Evolutionary conservation across 805 yeast genomes (phyloP).

Genomic region (Suhomyces prunicola): DNA sequence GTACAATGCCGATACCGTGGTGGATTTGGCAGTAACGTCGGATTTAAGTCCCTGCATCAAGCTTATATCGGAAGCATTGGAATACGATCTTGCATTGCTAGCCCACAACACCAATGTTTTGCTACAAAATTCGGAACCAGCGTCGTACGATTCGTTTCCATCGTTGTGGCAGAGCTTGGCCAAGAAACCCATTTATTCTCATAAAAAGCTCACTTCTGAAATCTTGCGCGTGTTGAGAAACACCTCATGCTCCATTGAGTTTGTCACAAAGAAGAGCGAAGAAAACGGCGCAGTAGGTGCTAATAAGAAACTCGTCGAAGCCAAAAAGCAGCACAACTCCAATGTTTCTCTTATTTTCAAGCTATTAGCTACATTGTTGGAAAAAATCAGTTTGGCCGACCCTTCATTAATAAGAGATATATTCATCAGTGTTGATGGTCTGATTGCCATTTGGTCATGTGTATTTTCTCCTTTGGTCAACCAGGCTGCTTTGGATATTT

Average conservation of each 20-base stretch:
- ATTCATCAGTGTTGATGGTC: conserved; percentile 30
- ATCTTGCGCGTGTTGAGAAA: conserved; percentile 14
- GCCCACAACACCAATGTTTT: conserved; percentile 25
- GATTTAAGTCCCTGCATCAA: conserved; percentile 6
- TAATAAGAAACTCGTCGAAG: conserved; percentile 19
- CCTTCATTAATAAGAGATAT: conserved; percentile 21
- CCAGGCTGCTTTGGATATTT: conserved; percentile 66
- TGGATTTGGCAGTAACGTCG: conserved; percentile 16
- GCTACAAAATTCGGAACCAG: conserved; percentile 18
- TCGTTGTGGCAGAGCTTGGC: conserved; percentile 25
- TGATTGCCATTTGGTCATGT: conserved; percentile 72
- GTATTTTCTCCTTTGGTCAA: conserved; percentile 64
- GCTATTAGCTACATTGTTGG: conserved; percentile 22
- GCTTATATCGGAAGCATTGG: conserved; percentile 12
- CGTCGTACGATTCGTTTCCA: conserved; percentile 32
- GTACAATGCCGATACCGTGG: conserved; percentile 34
- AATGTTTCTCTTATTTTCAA: conserved; percentile 22
- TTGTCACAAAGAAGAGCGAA: conserved; percentile 20
- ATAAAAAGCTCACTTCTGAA: conserved; percentile 9
- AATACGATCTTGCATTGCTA: conserved; percentile 19
- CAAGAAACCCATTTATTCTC: conserved; percentile 13
- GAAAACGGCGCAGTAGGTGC: conserved; percentile 5
- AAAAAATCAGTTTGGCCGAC: conserved; percentile 32
- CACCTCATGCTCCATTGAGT: conserved; percentile 16
- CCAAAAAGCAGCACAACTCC: conserved; percentile 29